Conservation (phyloP, 768 basidiomycete species). For the Leucosporidium yakuticum region DNA sequence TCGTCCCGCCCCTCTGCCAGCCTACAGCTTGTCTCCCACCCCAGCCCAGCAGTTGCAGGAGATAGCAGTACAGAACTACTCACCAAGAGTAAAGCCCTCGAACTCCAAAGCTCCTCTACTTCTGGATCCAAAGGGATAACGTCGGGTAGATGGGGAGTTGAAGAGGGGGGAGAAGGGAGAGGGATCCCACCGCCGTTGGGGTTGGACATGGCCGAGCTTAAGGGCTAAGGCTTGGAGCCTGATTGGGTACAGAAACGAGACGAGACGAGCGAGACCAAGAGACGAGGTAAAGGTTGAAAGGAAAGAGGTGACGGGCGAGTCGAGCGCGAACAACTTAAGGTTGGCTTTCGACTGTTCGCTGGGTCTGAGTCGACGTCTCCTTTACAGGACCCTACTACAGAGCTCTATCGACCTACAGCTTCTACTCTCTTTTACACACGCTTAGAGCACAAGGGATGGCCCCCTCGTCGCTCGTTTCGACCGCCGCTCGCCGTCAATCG, state of each 20-base stretch:
- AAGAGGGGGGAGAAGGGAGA: not conserved
- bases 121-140: constrained; percentile 42
- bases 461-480: not conserved
- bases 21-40: no score
- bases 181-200: not conserved
- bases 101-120: constrained; percentile 84
- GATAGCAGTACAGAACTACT: constrained; percentile 44
- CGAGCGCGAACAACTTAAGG: no score
- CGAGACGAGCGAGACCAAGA: not conserved
- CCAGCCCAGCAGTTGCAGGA: no score
- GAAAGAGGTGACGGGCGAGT: not conserved
- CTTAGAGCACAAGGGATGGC: no score
- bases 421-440: no score
- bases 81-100: constrained; percentile 89
- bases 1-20: no score
- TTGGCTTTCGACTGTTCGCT: no score
- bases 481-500: not conserved
- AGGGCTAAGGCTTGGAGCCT: not conserved
- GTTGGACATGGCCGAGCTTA: not conserved
- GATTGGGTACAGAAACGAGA: not conserved
- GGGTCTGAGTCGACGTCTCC: no score
- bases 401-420: no score
- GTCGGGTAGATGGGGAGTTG: not conserved
- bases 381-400: no score
- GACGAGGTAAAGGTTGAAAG: not conserved